These are phyloP conservation scores for Sisymbrium irio DNA, from an alignment of 345 rosid genomes.

Conservation along the genomic window DNA sequence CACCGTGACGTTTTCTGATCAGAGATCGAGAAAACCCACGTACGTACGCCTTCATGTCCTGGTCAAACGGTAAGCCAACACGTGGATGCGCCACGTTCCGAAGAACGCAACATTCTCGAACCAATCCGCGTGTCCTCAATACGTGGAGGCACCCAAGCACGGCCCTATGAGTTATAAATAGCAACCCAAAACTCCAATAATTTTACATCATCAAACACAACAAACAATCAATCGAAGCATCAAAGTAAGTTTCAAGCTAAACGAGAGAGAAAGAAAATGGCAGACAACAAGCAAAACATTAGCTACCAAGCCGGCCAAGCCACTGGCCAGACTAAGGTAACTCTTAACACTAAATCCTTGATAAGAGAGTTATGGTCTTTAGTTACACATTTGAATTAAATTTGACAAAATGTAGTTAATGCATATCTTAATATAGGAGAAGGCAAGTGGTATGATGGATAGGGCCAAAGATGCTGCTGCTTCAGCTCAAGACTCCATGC, in stretches of 20 bases:
- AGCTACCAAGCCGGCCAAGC: constrained; percentile 55
- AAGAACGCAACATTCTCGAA: constrained; percentile 5
- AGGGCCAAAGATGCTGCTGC: constrained; percentile 55
- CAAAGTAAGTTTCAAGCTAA: background rate
- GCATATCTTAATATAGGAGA: constrained; percentile 46
- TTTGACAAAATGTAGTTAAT: background rate
- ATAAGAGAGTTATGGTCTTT: background rate
- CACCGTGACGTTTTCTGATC: background rate
- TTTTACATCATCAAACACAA: constrained; percentile 10
- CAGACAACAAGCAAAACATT: constrained; percentile 43
- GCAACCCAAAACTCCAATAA: background rate
- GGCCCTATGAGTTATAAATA: constrained; percentile 19
- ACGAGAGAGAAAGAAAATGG: constrained; percentile 17
- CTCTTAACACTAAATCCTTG: background rate
- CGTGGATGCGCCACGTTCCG: constrained; percentile 13
- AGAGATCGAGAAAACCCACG: constrained; percentile 2
- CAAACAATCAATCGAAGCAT: background rate
- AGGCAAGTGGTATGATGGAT: constrained; percentile 54
- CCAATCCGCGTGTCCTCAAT: constrained; percentile 16
- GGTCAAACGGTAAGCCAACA: constrained; percentile 21
- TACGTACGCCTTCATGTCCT: constrained; percentile 14
- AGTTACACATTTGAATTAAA: background rate
- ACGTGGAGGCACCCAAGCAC: constrained; percentile 24
- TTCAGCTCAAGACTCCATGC: constrained; percentile 59
- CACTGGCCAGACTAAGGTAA: constrained; percentile 55